Base-by-base conservation (phyloP, 2,329 filamentous ascomycete genomes). In the Claviceps citrina region DNA sequence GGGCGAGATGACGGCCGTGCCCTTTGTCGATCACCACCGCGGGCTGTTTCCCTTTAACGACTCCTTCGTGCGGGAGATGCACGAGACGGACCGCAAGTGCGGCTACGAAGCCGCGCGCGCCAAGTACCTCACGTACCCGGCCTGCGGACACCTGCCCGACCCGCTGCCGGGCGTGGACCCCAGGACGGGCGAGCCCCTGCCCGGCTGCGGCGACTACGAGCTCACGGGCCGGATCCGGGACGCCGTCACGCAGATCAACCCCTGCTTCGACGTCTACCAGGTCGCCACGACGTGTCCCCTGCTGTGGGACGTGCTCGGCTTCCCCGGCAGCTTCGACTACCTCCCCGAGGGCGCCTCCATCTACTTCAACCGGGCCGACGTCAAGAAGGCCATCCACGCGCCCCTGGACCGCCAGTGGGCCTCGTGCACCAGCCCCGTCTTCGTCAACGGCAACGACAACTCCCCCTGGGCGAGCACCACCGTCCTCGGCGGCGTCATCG, bases 241-340 rank as follows among this genome's bases (percentile, higher is more conserved):
- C 1, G 79, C 76, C 30, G 67, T 68, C 5, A 50, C 64, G n/a
- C 51, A 61, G 2, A 58, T 76, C 31, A 87, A 87, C 59, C 82
- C 82, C 0, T 87, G 83, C 62, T 87, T 78, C 59, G 71, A 84
- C 53, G 61, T 81, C 22, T 86, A 85, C 60, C 70, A 79, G 36
- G 68, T 86, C 12, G 71, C 73, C 7, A 75, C 71, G 2, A 81
- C 76, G 8, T 87, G 81, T 53, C 81, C 82, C 1, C 49, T 81
- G 7, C 65, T 76, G 7, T 84, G 74, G 71, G 79, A 85, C 47
- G 62, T 84, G 0, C 66, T 86, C 3, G 79, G 78, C 28, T 81
- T 81, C 61, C 80, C 81, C 0, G 76, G 77, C 12, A 70, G 67
- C 1, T 53, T 58, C 16, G 84, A 84, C 55, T 52, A 72, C 0